Percentiles rank a stretch among this genome's conserved stretches.
Evolutionary conservation across 2,329 filamentous ascomycete genomes (phyloP).

Genomic region (Trichoderma citrinoviride): DNA sequence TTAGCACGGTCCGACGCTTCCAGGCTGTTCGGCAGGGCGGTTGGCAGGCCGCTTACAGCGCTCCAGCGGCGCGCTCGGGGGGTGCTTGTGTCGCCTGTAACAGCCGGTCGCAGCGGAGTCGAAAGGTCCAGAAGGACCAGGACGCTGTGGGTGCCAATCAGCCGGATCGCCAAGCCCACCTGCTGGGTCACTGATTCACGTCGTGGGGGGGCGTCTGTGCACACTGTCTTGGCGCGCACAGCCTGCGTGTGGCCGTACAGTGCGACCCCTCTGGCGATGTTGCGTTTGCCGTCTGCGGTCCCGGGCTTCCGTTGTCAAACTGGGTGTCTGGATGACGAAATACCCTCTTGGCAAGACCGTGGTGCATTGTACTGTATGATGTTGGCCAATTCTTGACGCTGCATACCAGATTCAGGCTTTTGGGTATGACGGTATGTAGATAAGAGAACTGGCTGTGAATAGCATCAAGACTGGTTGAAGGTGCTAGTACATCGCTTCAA

Average conservation of each 20-base stretch:
- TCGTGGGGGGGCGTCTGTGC: neutral
- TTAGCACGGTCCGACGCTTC: neutral
- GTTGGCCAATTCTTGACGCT: neutral
- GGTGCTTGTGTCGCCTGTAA: neutral
- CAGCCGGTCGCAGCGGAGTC: neutral
- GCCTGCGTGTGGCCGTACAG: neutral
- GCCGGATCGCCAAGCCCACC: slow-evolving; percentile 14
- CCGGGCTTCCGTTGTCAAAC: slow-evolving; percentile 12
- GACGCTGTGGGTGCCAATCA: slow-evolving; percentile 13
- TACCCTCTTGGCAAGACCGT: neutral
- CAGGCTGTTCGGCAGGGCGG: slow-evolving; percentile 3
- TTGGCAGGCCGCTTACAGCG: slow-evolving; percentile 11
- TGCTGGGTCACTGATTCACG: slow-evolving; percentile 1
- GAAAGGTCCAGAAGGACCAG: neutral
- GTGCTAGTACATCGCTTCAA: neutral
- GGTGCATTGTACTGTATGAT: neutral
- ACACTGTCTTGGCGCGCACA: slow-evolving; percentile 6
- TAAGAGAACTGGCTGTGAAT: neutral
- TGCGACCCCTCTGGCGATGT: neutral
- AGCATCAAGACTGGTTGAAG: neutral
- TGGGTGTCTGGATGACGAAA: slow-evolving; percentile 4
- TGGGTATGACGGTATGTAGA: neutral
- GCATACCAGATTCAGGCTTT: neutral
- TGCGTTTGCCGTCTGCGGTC: slow-evolving; percentile 1
- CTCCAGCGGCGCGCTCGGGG: neutral